phyloP scores from a whole-genome alignment of 306 rosid species.

The Astragalus membranaceus region DNA sequence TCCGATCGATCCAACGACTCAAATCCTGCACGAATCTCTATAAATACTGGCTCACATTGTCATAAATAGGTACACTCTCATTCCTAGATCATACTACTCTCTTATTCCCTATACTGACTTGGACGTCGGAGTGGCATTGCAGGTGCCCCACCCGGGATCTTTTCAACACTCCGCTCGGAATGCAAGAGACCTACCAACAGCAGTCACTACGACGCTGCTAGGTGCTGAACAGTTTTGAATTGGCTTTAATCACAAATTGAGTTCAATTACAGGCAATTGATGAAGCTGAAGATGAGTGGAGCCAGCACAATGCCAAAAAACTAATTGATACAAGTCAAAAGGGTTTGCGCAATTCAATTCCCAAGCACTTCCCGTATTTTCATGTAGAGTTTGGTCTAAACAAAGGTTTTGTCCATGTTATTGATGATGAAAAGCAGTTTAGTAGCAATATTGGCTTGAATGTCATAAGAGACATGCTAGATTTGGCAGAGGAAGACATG shows the following conservation, averaged over 20 bases:
- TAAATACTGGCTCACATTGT: no score
- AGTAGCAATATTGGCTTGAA: constrained; percentile 63
- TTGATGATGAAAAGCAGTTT: constrained; percentile 76
- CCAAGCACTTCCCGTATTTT: constrained; percentile 70
- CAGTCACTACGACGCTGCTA: no score
- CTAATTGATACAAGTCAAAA: constrained; percentile 73
- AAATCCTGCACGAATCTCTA: no score
- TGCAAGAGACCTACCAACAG: no score
- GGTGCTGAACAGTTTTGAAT: no score
- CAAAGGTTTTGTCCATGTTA: constrained; percentile 80
- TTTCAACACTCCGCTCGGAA: no score
- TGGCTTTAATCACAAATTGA: neutral
- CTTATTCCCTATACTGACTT: no score
- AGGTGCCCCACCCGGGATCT: no score
- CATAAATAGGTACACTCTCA: no score
- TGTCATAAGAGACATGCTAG: constrained; percentile 76
- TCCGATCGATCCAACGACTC: no score
- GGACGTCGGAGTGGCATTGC: no score
- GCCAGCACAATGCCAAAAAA: constrained; percentile 85
- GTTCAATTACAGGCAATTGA: constrained; percentile 64
- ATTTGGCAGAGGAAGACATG: constrained; percentile 78
- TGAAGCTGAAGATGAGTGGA: constrained; percentile 94
- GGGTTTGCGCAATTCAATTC: constrained; percentile 78
- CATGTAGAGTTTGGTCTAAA: constrained; percentile 80
- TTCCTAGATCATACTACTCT: no score